Evolutionary conservation across 331 rosid genomes (phyloP).

Genomic region (Quercus tomentella): DNA sequence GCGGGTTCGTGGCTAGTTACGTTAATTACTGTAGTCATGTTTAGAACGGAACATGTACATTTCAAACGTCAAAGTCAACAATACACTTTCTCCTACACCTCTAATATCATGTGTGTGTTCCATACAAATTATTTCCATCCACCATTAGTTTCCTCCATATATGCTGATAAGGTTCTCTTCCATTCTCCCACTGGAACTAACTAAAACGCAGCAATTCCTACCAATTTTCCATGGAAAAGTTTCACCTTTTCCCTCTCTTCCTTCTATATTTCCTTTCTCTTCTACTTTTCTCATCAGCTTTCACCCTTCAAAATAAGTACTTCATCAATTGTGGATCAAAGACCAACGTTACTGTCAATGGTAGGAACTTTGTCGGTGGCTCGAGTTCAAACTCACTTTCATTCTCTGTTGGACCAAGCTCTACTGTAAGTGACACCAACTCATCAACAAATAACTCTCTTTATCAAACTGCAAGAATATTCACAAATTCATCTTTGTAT

Average conservation of each 20-base stretch:
- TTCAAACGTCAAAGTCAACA: too few species aligned
- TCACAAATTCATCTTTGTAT: conserved; percentile 9
- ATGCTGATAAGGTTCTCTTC: background rate
- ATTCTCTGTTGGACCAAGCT: background rate
- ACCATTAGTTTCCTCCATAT: background rate
- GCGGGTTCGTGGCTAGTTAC: too few species aligned
- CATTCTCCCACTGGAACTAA: background rate
- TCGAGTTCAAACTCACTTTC: background rate
- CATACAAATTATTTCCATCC: too few species aligned
- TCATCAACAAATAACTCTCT: conserved; percentile 10
- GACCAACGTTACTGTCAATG: background rate
- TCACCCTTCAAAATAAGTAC: conserved; percentile 18
- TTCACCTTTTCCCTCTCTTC: background rate
- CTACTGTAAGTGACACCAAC: background rate
- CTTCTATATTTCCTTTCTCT: background rate
- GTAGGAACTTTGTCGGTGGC: conserved; percentile 24
- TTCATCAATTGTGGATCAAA: conserved; percentile 60
- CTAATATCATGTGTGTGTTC: too few species aligned
- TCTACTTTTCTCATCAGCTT: conserved; percentile 1
- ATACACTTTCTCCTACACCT: too few species aligned
- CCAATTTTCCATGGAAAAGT: conserved; percentile 18
- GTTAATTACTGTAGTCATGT: too few species aligned
- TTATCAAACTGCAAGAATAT: conserved; percentile 36
- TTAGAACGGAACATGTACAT: too few species aligned
- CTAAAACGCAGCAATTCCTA: background rate